Evolutionary conservation across 2,329 filamentous ascomycete species (phyloP).

Genomic region (Mycosphaerella arachidis): DNA sequence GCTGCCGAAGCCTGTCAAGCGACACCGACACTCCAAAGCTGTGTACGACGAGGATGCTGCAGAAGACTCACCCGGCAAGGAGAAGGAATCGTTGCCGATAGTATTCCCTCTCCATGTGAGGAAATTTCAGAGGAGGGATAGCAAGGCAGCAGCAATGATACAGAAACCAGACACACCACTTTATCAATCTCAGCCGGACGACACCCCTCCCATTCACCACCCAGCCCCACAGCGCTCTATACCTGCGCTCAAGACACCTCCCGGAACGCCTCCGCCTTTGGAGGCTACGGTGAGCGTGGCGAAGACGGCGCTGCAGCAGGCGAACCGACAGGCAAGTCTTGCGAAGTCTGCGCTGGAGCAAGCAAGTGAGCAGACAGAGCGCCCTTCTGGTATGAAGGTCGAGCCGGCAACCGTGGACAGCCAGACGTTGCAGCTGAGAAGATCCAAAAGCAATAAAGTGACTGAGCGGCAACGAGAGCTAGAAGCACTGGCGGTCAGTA

Average conservation of each 20-base stretch:
- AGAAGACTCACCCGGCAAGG: neutral
- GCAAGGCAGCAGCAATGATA: constrained; percentile 16
- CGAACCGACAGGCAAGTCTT: neutral
- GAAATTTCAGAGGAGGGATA: constrained; percentile 23
- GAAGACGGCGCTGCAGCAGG: neutral
- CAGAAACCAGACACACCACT: constrained; percentile 24
- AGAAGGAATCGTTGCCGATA: constrained; percentile 11
- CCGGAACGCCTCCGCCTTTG: neutral
- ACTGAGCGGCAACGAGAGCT: neutral
- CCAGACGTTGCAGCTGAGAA: neutral
- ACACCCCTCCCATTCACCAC: constrained; percentile 20
- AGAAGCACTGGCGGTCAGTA: neutral
- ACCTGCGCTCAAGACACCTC: constrained; percentile 8
- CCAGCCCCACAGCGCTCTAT: constrained; percentile 21
- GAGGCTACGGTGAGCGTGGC: constrained; percentile 1
- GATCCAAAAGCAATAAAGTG: neutral
- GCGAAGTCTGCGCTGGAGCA: neutral
- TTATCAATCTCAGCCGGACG: constrained; percentile 19
- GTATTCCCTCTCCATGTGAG: constrained; percentile 29
- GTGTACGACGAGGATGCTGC: constrained; percentile 1
- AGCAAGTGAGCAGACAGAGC: neutral
- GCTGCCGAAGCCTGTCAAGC: constrained; percentile 3
- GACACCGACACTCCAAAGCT: neutral
- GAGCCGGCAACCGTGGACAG: neutral
- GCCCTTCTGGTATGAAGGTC: neutral